Percentiles rank a stretch among this genome's conserved stretches.
phyloP scores from a whole-genome alignment of 2,329 filamentous ascomycete genomes.

The Curvularia eragrostidis region DNA sequence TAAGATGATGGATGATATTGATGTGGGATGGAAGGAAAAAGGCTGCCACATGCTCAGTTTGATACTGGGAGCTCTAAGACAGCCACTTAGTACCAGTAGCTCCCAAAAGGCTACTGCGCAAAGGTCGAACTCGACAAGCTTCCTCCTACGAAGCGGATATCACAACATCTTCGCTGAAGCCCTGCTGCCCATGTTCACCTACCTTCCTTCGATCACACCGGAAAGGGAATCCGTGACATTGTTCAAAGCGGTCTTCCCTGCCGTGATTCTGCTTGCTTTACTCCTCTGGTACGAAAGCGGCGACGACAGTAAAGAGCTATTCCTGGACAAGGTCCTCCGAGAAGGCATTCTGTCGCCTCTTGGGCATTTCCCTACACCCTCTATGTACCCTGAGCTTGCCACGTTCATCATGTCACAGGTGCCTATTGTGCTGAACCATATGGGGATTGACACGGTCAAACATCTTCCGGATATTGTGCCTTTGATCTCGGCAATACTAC shows the following conservation, averaged over 20 bases:
- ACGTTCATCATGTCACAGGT: conserved; percentile 63
- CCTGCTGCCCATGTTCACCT: conserved; percentile 74
- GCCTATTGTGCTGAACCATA: conserved; percentile 57
- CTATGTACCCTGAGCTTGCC: conserved; percentile 64
- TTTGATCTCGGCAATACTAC: conserved; percentile 68
- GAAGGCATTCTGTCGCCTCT: conserved; percentile 54
- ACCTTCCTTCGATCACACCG: conserved; percentile 77
- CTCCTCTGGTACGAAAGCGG: conserved; percentile 7
- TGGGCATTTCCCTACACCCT: conserved; percentile 59
- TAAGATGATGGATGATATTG: conserved; percentile 70
- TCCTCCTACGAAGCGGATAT: conserved; percentile 64
- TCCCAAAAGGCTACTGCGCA: conserved; percentile 28
- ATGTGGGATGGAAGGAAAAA: conserved; percentile 59
- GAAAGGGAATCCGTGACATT: conserved; percentile 72
- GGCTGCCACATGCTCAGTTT: conserved; percentile 63
- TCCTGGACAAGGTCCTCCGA: conserved; percentile 56
- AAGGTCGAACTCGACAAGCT: conserved; percentile 51
- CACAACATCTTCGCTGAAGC: conserved; percentile 72
- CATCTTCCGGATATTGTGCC: conserved; percentile 75
- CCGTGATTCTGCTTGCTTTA: conserved; percentile 64
- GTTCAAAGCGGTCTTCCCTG: conserved; percentile 69
- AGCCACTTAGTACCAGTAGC: neutral
- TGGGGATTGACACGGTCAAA: conserved; percentile 70
- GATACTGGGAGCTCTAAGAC: conserved; percentile 59
- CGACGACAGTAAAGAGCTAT: conserved; percentile 21